These are phyloP conservation scores for Gaillardinia entomophila DNA, from an alignment of 805 yeast genomes.

Conservation along the genomic window DNA sequence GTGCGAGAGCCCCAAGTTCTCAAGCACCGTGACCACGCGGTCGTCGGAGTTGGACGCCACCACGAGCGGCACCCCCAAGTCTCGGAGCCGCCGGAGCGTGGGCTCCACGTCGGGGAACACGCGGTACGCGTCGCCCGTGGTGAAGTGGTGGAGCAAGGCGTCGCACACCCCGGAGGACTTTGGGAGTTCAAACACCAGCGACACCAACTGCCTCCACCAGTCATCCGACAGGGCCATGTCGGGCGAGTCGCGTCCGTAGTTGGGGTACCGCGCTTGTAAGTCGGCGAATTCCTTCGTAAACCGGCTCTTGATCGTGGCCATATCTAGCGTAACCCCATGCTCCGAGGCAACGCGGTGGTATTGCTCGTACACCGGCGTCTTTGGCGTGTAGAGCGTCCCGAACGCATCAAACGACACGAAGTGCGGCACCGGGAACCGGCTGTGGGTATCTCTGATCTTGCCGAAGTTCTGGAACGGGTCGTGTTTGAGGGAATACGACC, in stretches of 20 bases:
- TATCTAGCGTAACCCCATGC: conserved; percentile 33
- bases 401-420: conserved; percentile 64
- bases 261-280: conserved; percentile 42
- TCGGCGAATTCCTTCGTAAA: conserved; percentile 28
- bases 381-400: conserved; percentile 59
- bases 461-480: background rate
- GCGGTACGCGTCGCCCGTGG: conserved; percentile 45
- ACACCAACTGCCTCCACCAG: conserved; percentile 60
- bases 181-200: conserved; percentile 35
- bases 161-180: conserved; percentile 34
- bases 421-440: background rate
- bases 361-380: conserved; percentile 46
- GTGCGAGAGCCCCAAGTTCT: conserved; percentile 39
- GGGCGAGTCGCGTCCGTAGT: conserved; percentile 48
- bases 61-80: conserved; percentile 30
- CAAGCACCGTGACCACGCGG: conserved; percentile 39
- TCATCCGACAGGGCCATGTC: conserved; percentile 18
- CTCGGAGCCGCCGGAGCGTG: conserved; percentile 28
- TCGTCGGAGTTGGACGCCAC: conserved; percentile 62
- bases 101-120: conserved; percentile 50
- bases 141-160: conserved; percentile 44
- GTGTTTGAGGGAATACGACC: no score
- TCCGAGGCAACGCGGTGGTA: conserved; percentile 42
- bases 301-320: conserved; percentile 16
- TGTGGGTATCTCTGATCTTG: background rate